Evolutionary conservation across 2,329 filamentous ascomycete species (phyloP), one percentile per base, ranked within the genome.

Genomic region (Neonectria neomacrospora): DNA sequence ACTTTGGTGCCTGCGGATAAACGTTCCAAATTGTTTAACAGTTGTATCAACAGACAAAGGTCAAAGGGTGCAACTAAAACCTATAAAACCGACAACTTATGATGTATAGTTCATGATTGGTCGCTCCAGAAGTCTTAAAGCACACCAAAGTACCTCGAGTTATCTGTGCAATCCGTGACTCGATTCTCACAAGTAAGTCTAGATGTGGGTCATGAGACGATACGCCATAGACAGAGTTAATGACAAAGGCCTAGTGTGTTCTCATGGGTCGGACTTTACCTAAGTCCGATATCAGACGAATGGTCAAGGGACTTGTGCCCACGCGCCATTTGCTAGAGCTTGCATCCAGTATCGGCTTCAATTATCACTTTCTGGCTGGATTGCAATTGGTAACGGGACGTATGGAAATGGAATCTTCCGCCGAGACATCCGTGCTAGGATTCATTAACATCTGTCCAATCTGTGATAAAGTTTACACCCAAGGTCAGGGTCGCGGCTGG

Each of bases 401-500:
- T 41, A 3, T 41, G n/a, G n/a, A 11, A 41, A 50, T 50, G 47
- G n/a, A 50, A 8, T 20, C 28, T 14, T 10, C 20, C n/a, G n/a
- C 3, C n/a, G n/a, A 18, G 37, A 18, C 10, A 41, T 20, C 61
- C 69, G 8, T 66, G 66, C 65, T 75, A 51, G 23, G 42, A 0
- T 64, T 64, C 18, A 26, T 66, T 4, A 55, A 34, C n/a, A 30
- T 18, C 10, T 74, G 72, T 20, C 61, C 63, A 1, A n/a, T 72
- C 0, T 74, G 72, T 6, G 50, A 65, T 0, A 74, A 70, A 12
- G 34, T 57, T 14, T 74, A 71, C 14, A 72, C 65, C 1, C 54
- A 64, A 26, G 71, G 72, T 74, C 41, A 5, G 23, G 14, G 14
- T 16, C 16, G 14, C 2, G n/a, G 0, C n/a, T 2, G 12, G 4